Conservation (phyloP, 2,329 filamentous ascomycete genomes). For the Talaromyces funiculosus region DNA sequence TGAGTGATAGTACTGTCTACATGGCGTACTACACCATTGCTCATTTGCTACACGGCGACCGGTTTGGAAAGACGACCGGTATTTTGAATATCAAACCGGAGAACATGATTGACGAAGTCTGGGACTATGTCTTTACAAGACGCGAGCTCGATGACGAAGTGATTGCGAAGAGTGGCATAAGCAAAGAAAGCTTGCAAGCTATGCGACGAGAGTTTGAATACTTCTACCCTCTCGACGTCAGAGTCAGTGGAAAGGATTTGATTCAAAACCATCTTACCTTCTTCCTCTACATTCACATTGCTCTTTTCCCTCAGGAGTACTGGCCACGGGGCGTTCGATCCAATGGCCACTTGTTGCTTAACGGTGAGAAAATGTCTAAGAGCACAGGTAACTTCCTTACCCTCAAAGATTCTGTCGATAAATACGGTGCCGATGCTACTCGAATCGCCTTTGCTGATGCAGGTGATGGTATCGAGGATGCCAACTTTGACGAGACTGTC, state of each 20-base stretch:
- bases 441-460: constrained; percentile 90
- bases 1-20: constrained; percentile 91
- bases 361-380: constrained; percentile 98
- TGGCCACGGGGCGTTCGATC: constrained; percentile 82
- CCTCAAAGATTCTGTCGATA: constrained; percentile 73
- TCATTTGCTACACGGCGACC: constrained; percentile 69
- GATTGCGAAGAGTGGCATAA: constrained; percentile 61
- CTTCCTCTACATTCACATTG: constrained; percentile 88
- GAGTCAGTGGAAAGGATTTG: constrained; percentile 85
- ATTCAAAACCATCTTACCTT: constrained; percentile 94
- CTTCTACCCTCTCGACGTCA: constrained; percentile 89
- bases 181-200: constrained; percentile 64
- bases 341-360: constrained; percentile 90
- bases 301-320: constrained; percentile 79
- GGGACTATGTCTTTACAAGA: constrained; percentile 90
- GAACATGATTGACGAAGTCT: constrained; percentile 91
- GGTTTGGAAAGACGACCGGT: constrained; percentile 72
- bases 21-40: constrained; percentile 58
- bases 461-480: constrained; percentile 88
- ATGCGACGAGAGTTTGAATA: constrained; percentile 94
- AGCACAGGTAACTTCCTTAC: constrained; percentile 97
- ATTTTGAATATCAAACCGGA: constrained; percentile 65
- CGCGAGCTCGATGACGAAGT: constrained; percentile 64
- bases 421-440: constrained; percentile 91
- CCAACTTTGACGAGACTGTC: constrained; percentile 94